phyloP scores from a whole-genome alignment of 1,284 basidiomycete genomes.

The Marasmius sp. region DNA sequence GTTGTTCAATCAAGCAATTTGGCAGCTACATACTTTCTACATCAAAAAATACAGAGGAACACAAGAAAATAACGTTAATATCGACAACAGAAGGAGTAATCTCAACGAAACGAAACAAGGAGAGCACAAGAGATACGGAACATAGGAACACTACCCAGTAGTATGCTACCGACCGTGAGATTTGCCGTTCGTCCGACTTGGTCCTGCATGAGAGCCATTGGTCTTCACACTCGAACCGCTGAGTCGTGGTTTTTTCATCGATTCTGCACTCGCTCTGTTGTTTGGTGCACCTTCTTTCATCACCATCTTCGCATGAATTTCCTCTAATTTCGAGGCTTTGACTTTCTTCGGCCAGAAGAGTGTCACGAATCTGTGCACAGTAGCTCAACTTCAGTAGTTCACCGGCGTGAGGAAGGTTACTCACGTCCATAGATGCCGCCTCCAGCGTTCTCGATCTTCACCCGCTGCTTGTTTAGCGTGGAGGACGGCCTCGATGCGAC shows the following conservation, averaged over 20 bases:
- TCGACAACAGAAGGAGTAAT: background rate
- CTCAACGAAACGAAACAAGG: background rate
- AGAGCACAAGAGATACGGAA: background rate
- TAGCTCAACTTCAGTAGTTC: conserved; percentile 14
- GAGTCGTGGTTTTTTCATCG: conserved; percentile 54
- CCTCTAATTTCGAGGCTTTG: conserved; percentile 86
- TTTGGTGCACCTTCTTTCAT: conserved; percentile 72
- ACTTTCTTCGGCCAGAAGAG: conserved; percentile 98
- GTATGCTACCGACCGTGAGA: conserved; percentile 42
- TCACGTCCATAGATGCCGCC: conserved; percentile 94
- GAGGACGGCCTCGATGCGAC: conserved; percentile 87
- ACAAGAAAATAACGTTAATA: background rate
- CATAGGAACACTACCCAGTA: background rate
- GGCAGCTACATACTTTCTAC: background rate
- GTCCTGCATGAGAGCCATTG: conserved; percentile 44
- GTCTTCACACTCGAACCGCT: conserved; percentile 47
- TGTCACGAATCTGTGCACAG: conserved; percentile 73
- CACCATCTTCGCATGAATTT: conserved; percentile 93
- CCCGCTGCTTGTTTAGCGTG: conserved; percentile 74
- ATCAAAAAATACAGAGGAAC: background rate
- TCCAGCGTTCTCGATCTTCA: conserved; percentile 83
- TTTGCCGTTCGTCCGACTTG: conserved; percentile 48
- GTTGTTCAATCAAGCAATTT: background rate
- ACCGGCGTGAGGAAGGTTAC: conserved; percentile 33
- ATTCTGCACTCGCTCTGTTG: conserved; percentile 39